phyloP scores from a whole-genome alignment of 768 basidiomycete species.

The Leccinum longicurvipes region DNA sequence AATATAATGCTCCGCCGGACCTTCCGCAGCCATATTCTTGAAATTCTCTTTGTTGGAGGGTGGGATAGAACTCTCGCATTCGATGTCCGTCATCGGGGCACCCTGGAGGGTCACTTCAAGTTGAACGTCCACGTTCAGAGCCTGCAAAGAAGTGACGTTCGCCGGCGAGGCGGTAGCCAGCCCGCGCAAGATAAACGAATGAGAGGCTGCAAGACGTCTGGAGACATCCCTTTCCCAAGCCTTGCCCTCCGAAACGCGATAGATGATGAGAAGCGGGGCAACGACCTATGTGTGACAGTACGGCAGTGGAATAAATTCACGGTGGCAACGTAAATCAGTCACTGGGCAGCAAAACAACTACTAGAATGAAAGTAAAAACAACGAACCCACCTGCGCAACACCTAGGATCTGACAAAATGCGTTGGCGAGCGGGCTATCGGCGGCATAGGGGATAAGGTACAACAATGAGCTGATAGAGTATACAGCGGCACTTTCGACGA shows the following conservation, averaged over 20 bases:
- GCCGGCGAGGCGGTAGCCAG: neutral
- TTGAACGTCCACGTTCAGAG: constrained; percentile 9
- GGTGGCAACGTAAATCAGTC: neutral
- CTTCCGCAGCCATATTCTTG: neutral
- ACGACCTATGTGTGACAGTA: constrained; percentile 33
- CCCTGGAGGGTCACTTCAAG: constrained; percentile 11
- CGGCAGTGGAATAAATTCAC: neutral
- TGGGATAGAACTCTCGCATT: neutral
- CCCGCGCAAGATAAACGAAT: constrained; percentile 12
- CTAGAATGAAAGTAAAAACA: neutral
- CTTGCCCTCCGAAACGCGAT: constrained; percentile 44
- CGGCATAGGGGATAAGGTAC: constrained; percentile 31
- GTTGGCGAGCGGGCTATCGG: constrained; percentile 22
- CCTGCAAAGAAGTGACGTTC: neutral
- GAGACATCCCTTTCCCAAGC: constrained; percentile 36
- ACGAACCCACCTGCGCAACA: constrained; percentile 23
- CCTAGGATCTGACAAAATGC: constrained; percentile 31
- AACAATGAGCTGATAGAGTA: constrained; percentile 32
- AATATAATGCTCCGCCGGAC: neutral
- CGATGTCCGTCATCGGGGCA: neutral
- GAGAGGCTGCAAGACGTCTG: neutral
- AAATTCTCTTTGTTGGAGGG: neutral
- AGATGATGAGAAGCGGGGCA: constrained; percentile 46
- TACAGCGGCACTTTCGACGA: constrained; percentile 35
- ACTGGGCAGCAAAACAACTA: neutral